phyloP scores from a whole-genome alignment of 257 asterid species.

The Solanum stenotomum region DNA sequence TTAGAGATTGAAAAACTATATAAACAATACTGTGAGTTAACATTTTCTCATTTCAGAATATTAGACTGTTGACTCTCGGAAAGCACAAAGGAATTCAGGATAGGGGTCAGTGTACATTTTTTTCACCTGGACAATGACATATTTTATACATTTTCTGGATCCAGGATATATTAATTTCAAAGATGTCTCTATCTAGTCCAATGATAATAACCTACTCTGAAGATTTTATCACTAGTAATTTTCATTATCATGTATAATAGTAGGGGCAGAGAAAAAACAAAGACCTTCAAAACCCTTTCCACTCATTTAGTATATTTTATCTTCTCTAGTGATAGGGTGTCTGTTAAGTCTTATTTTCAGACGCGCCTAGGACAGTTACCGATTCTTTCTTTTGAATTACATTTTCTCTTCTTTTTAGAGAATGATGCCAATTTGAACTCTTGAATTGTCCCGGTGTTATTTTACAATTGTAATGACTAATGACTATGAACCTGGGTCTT shows the following conservation, averaged over 20 bases:
- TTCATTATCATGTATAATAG: background rate
- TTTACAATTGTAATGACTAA: background rate
- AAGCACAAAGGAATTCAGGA: background rate
- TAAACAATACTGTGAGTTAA: background rate
- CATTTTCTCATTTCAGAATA: background rate
- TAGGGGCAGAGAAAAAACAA: background rate
- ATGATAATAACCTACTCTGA: background rate
- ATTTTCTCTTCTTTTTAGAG: background rate
- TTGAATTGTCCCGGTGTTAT: background rate
- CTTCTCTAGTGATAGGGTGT: background rate
- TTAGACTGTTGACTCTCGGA: background rate
- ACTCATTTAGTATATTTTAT: background rate
- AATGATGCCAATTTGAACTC: background rate
- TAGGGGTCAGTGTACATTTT: background rate
- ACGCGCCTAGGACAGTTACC: background rate
- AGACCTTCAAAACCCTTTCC: background rate
- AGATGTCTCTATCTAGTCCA: background rate
- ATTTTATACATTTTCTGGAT: background rate
- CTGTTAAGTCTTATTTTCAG: background rate
- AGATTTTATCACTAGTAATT: background rate
- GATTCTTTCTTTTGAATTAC: background rate
- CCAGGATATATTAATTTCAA: background rate
- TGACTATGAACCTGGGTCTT: background rate
- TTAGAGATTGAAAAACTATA: background rate
- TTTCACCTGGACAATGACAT: background rate